Base-by-base conservation (phyloP, 371 early-diverging fungal genomes). In the Batrachochytrium dendrobatidis region DNA sequence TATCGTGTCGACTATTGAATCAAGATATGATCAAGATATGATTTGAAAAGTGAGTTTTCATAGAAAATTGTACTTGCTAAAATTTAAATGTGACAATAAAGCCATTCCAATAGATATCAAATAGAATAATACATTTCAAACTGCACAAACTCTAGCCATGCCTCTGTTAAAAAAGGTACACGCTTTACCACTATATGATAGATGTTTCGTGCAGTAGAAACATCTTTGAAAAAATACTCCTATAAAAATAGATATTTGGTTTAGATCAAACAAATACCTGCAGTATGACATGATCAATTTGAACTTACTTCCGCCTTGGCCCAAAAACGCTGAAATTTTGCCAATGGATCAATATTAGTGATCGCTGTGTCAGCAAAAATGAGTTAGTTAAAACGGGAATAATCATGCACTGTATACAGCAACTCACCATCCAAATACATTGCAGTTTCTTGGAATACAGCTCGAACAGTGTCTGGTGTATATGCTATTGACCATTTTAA, bases 311-410 rank as follows among this genome's bases (percentile, higher is more conserved):
- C 74, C 10, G 80, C 70, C 22, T 53, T 71, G 1, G 82, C 68
- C 64, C 68, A 65, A 20, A 67, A 73, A 18, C 75, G 67, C 58
- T 82, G 81, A n/a, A 86, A 64, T 0, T 83, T 73, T 51, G 70
- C 70, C 51, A 74, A 78, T 2, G 83, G 79, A 59, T 83, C 82
- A 8, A 65, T 68, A 1, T 31, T 17, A 3, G 33, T 34, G 46
- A 53, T 44, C n/a, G 52, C 48, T 58, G 32, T 53, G 26, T 8
- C 55, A 60, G 25, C 29, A 32, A 18, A 34, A 6, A 54, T 31
- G 15, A 25, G 24, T 39, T 29, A 44, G 44, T n/a, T 28, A 34
- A 20, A 20, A 57, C 34, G 60, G 29, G n/a, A 61, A 35, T 49
- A 64, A 46, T 17, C 56, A 7, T 0, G 39, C 39, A 39, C 39